phyloP scores from a whole-genome alignment of 306 rosid species.

The Casuarina cunninghamiana region DNA sequence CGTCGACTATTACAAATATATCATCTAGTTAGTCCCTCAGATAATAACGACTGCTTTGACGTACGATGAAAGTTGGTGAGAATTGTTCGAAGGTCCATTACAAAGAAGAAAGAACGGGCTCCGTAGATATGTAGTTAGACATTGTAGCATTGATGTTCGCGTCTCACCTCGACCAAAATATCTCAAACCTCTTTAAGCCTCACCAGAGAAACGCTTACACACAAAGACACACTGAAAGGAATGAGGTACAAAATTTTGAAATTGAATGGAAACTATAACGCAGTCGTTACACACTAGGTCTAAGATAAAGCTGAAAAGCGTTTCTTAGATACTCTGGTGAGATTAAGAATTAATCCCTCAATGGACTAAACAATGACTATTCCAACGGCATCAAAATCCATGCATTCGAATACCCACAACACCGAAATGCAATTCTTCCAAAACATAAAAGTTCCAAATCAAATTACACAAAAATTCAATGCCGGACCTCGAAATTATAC shows the following conservation, averaged over 20 bases:
- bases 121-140: neutral
- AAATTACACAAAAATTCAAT: neutral
- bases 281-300: neutral
- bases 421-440: neutral
- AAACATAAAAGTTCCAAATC: neutral
- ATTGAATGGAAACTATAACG: too few species aligned
- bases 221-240: neutral
- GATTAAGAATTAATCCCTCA: neutral
- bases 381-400: neutral
- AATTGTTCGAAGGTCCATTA: neutral
- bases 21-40: neutral
- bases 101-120: neutral
- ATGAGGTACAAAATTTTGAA: neutral
- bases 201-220: neutral
- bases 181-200: neutral
- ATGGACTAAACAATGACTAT: neutral
- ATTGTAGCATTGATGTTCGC: neutral
- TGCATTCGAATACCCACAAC: neutral
- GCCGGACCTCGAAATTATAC: constrained; percentile 53
- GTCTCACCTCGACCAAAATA: neutral
- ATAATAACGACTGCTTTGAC: neutral
- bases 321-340: constrained; percentile 5
- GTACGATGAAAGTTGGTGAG: neutral
- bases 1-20: neutral
- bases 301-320: neutral